A percentile compares a stretch with the other conserved stretches of the same genome.
These are phyloP conservation scores for Salix brachista DNA, from an alignment of 345 rosid genomes.

Conservation along the genomic window DNA sequence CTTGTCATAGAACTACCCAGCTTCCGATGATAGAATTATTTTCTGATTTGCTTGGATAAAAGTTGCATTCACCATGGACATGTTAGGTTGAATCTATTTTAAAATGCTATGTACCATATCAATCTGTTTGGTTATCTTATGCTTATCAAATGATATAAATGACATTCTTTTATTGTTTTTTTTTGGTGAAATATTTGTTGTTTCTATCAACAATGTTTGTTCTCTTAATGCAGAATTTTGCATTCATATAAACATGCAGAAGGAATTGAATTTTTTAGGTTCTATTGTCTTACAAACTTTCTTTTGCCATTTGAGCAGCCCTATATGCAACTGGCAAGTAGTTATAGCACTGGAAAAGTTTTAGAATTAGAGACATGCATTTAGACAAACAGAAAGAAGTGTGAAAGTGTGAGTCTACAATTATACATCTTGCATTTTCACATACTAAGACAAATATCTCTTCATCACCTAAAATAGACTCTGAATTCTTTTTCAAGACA, in stretches of 20 bases:
- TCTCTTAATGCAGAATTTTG: background rate
- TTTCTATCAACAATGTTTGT: background rate
- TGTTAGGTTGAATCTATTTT: background rate
- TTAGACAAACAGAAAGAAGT: conserved; percentile 41
- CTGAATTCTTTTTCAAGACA: conserved; percentile 42
- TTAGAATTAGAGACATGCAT: conserved; percentile 39
- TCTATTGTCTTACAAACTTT: background rate
- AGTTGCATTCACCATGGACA: background rate
- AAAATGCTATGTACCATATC: background rate
- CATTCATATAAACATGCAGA: background rate
- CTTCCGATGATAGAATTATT: background rate
- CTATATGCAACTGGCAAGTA: conserved; percentile 63
- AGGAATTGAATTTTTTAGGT: background rate
- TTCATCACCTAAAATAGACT: conserved; percentile 14
- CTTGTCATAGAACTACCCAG: background rate
- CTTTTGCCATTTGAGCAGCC: conserved; percentile 41
- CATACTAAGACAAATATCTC: no score
- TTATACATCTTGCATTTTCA: no score
- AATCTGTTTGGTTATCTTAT: no score
- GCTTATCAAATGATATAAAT: no score
- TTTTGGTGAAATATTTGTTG: background rate
- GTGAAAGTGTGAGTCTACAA: conserved; percentile 51
- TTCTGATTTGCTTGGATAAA: background rate
- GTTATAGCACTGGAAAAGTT: conserved; percentile 60
- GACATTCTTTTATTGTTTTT: no score